A percentile compares a stretch with the other conserved stretches of the same genome.
These are phyloP conservation scores for Teunomyces atbi DNA, from an alignment of 805 yeast species.

Conservation along the genomic window DNA sequence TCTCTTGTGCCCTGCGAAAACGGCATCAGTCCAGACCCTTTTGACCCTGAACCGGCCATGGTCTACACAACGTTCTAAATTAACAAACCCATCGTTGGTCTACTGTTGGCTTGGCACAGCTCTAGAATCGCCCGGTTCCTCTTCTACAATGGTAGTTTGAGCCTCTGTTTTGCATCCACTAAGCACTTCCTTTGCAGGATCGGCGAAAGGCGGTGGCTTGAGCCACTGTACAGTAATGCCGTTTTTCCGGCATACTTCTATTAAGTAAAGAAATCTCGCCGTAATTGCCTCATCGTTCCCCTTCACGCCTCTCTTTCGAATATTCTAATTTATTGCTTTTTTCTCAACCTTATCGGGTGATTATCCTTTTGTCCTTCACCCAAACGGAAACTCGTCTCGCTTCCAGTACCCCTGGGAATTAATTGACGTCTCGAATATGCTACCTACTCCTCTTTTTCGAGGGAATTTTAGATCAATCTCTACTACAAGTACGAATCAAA, in stretches of 20 bases:
- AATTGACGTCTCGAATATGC: neutral
- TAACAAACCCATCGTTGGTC: no score
- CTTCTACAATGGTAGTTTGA: no score
- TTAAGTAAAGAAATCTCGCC: neutral
- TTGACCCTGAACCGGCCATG: neutral
- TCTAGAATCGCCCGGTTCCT: no score
- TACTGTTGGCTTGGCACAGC: no score
- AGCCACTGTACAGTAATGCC: slow-evolving; percentile 6
- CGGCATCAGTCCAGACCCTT: neutral
- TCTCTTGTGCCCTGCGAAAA: neutral
- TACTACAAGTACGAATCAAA: neutral
- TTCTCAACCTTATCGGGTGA: neutral
- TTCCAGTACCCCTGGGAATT: neutral
- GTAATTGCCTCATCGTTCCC: neutral
- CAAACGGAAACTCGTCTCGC: neutral
- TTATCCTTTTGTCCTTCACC: neutral
- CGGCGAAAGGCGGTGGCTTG: slow-evolving; percentile 2
- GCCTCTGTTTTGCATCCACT: no score
- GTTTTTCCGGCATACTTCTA: neutral
- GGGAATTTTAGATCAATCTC: neutral
- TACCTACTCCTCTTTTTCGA: neutral
- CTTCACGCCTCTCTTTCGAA: neutral
- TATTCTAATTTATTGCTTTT: neutral
- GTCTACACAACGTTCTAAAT: neutral
- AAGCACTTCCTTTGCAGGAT: neutral